Percentiles rank a stretch among this genome's conserved stretches.
Evolutionary conservation across 805 yeast species (phyloP).

Genomic region (Candida xiaguanensis): DNA sequence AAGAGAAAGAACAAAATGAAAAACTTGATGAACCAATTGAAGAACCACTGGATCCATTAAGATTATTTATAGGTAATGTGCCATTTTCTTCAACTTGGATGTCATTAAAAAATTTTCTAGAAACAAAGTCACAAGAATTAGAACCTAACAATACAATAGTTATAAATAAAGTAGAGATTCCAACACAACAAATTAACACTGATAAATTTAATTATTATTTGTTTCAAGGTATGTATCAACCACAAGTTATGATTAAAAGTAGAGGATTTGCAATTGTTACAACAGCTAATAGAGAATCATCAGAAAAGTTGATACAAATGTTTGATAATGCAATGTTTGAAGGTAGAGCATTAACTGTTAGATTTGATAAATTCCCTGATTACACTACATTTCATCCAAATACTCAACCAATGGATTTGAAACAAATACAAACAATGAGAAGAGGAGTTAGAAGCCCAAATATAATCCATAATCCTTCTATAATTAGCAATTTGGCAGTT

Average conservation of each 20-base stretch:
- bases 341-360: conserved; percentile 58
- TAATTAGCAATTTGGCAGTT: conserved; percentile 24
- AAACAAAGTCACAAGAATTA: conserved; percentile 19
- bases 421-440: not conserved
- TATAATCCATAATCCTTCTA: conserved; percentile 6
- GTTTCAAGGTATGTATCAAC: conserved; percentile 1
- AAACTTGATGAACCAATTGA: conserved; percentile 11
- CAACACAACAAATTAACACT: conserved; percentile 24
- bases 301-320: conserved; percentile 44
- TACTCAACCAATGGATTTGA: not conserved
- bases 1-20: not conserved
- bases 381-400: conserved; percentile 20
- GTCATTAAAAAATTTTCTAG: conserved; percentile 26
- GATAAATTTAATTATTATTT: conserved; percentile 22
- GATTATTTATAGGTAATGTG: conserved; percentile 54
- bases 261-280: conserved; percentile 68
- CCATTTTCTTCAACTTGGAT: conserved; percentile 45
- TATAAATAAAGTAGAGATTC: conserved; percentile 38
- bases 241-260: conserved; percentile 12
- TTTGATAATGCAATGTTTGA: conserved; percentile 54
- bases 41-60: conserved; percentile 35
- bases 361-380: conserved; percentile 55
- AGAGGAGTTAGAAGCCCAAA: conserved; percentile 1
- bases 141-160: conserved; percentile 24
- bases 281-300: conserved; percentile 43